Evolutionary conservation across 768 basidiomycete species (phyloP), one percentile per base, ranked within the genome.

Genomic region (Filobasidium floriforme): DNA sequence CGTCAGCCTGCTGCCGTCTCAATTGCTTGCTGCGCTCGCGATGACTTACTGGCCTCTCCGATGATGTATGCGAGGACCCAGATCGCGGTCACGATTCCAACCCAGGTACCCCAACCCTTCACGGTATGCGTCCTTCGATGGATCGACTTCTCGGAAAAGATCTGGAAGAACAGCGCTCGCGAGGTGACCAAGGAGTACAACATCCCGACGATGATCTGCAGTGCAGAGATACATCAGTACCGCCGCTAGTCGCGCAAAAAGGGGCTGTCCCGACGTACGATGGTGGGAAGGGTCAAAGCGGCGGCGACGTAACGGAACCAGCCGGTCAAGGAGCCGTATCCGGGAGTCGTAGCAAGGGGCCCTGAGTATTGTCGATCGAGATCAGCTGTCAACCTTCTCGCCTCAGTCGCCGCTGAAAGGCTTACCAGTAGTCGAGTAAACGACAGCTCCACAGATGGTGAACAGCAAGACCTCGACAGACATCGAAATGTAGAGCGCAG

Each of bases 401-500:
- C 19, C 22, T n/a, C 37, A 29, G 26, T n/a, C 32, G n/a, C 62
- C 24, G 65, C 63, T 46, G 65, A 60, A 41, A 66, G 41, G 18
- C 32, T 40, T 4, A 67, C 72, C 72, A 32, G 70, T 61, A 62
- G 71, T 52, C 0, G 63, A 49, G 61, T 70, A 71, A 1, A 73
- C 69, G 41, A 73, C 65, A 7, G 70, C 70, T 51, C 72, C 72
- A 41, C 62, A 63, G n/a, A 69, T 66, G 24, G 68, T 69, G 63
- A 73, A 73, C 9, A 73, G 32, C 10, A 71, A 12, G 49, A 73
- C 51, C 59, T 73, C 72, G 43, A 63, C 61, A 9, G 67, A n/a
- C 72, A 73, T 73, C 2, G 67, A 71, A n/a, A 65, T 40, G 67
- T 73, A 73, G 10, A 73, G 69, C 1, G 72, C 72, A 41, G 71